Evolutionary conservation across 768 basidiomycete genomes (phyloP), one percentile per base, ranked within the genome.

Genomic region (Multifurca ochricompacta): DNA sequence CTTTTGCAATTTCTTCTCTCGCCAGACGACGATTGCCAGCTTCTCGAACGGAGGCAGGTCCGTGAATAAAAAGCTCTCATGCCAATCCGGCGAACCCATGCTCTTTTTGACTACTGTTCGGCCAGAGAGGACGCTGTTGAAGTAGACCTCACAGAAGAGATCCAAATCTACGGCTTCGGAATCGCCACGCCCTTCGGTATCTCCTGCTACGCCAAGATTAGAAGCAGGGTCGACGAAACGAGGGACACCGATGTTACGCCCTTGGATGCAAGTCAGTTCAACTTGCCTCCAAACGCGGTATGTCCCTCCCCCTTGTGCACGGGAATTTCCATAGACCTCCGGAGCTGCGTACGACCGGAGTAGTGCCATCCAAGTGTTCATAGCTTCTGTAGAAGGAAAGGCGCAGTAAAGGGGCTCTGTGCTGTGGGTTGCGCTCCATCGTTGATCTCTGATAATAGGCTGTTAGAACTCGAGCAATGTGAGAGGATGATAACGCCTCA

Each of bases 261-360:
- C 89, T 68, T 88, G 85, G 35, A 84, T 73, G 51, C 90, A 74
- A 28, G 79, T 77, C 23, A 92, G 71, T 58, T 87, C 81, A 21
- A 92, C 75, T 66, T 87, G 85, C 47, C 91, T 77, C 86, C 87
- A 92, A 79, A 92, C 86, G 51, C 91, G 82, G 68, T 88, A 91
- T 10, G 86, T 78, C 6, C 89, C 89, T 39, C 83, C 82, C 47
- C 68, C 63, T 19, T 79, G 73, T 35, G 73, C 72, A 59, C 75
- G 72, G 65, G 75, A 70, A 59, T 74, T 73, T 31, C 85, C 88
- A 64, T 90, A 88, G 51, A 85, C 79, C 67, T 91, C 90, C 1
- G 88, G 84, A 47, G 77, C 76, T 11, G 91, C 83, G 67, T 87
- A 91, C 3, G 90, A 88, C 54, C 83, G 81, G 51, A 92, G 73